Evolutionary conservation across 192 early-diverging fungal genomes (phyloP).

Genomic region (Umbelopsis sp.): DNA sequence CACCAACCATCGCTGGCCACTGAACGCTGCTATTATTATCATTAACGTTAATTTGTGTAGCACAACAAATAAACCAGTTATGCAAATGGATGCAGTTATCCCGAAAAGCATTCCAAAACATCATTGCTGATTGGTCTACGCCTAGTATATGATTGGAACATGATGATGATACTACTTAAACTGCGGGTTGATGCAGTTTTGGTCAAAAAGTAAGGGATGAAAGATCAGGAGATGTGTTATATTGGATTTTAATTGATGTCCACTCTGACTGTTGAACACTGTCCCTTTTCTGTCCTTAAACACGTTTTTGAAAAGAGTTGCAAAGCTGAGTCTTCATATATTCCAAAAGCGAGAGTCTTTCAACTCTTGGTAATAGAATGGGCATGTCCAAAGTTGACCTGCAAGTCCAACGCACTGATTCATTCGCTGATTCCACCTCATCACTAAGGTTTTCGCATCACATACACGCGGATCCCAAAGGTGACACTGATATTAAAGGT

Average conservation of each 20-base stretch:
- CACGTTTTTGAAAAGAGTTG: neutral
- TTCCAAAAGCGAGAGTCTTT: neutral
- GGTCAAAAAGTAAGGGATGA: slow-evolving; percentile 2
- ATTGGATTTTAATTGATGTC: neutral
- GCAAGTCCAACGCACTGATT: neutral
- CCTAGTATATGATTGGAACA: too few relatives aligned
- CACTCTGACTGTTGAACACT: neutral
- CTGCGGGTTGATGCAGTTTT: neutral
- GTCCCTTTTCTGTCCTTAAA: slow-evolving; percentile 19
- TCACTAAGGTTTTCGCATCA: neutral
- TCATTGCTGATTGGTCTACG: too few relatives aligned
- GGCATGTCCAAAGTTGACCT: slow-evolving; percentile 1
- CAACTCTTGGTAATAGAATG: neutral
- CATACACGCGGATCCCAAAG: neutral
- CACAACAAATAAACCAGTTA: too few relatives aligned
- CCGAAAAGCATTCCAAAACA: too few relatives aligned
- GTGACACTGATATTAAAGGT: neutral
- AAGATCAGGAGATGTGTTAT: neutral
- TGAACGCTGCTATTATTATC: too few relatives aligned
- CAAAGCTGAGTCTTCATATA: neutral
- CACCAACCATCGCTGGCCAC: too few relatives aligned
- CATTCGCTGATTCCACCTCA: neutral
- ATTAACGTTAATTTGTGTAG: too few relatives aligned
- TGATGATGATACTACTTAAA: neutral
- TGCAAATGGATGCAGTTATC: too few relatives aligned